Conservation (phyloP, 805 yeast species). For the Yarrowia osloensis region DNA sequence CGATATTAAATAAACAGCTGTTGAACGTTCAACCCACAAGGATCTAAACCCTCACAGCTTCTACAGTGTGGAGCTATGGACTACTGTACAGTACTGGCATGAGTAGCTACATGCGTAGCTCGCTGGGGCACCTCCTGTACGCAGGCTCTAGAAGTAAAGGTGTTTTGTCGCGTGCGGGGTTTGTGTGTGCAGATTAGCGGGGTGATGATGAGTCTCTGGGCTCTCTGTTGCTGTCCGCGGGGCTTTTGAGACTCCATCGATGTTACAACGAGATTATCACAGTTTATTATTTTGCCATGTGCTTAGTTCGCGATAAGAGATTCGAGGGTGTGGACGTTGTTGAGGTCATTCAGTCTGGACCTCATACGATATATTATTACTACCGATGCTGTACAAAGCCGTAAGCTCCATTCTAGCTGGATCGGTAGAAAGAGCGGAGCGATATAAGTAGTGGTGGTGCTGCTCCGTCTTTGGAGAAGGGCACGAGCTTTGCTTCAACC, state of each 20-base stretch:
- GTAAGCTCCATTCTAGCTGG: not conserved
- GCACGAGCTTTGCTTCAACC: not conserved
- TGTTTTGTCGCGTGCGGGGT: not conserved
- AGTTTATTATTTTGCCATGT: not conserved
- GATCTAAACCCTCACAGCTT: not conserved
- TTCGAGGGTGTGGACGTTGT: not conserved
- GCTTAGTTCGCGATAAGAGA: not conserved
- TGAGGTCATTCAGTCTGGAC: not conserved
- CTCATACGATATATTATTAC: not conserved
- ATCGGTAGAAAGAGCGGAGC: not conserved
- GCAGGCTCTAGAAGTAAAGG: not conserved
- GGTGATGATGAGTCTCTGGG: not conserved
- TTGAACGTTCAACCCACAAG: not conserved
- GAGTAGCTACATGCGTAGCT: not conserved
- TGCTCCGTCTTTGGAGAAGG: not conserved
- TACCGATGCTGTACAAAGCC: not conserved
- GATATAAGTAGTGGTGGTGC: not conserved
- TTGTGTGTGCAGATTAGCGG: not conserved
- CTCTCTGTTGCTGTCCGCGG: too few relatives aligned
- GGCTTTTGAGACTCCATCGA: not conserved
- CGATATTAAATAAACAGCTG: constrained; percentile 1
- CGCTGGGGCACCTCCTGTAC: not conserved
- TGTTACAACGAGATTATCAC: not conserved
- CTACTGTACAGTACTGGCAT: too few relatives aligned
- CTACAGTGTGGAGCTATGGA: not conserved